Conservation (phyloP, 1,139 yeast genomes). For the Ogataea hybrid region DNA sequence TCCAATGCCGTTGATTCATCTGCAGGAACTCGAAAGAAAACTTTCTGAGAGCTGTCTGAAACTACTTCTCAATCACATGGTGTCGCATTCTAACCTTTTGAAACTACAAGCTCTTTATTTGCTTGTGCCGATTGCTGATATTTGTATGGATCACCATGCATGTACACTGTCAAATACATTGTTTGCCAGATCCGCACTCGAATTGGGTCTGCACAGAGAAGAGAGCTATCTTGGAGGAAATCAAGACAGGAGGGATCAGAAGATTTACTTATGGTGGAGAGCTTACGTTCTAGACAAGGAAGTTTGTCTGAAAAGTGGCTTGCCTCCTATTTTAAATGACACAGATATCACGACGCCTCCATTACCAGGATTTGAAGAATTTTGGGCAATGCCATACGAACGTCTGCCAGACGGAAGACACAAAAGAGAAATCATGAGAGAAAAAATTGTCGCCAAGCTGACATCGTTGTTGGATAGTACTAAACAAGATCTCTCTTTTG, state of each 20-base stretch:
- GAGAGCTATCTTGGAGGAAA: conserved; percentile 45
- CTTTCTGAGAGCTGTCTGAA: not conserved
- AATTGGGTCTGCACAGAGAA: conserved; percentile 63
- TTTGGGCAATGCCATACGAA: conserved; percentile 19
- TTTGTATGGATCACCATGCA: conserved; percentile 41
- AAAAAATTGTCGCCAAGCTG: conserved; percentile 12
- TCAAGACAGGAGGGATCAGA: conserved; percentile 39
- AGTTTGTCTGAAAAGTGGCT: conserved; percentile 53
- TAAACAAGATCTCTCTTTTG: conserved; percentile 4
- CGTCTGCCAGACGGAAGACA: conserved; percentile 9
- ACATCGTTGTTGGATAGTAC: not conserved
- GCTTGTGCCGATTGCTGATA: conserved; percentile 45
- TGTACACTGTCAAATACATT: conserved; percentile 46
- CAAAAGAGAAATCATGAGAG: conserved; percentile 11
- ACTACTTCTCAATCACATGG: not conserved
- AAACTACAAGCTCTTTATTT: conserved; percentile 20
- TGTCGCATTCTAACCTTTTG: not conserved
- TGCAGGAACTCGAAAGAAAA: conserved; percentile 15
- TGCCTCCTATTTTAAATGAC: conserved; percentile 55
- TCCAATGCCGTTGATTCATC: conserved; percentile 10
- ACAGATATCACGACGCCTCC: conserved; percentile 44
- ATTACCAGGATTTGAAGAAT: conserved; percentile 21
- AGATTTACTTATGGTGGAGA: conserved; percentile 51
- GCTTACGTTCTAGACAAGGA: conserved; percentile 56
- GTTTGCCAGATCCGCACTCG: conserved; percentile 60